phyloP scores from a whole-genome alignment of 2,329 filamentous ascomycete genomes.

The Fusarium algeriense region DNA sequence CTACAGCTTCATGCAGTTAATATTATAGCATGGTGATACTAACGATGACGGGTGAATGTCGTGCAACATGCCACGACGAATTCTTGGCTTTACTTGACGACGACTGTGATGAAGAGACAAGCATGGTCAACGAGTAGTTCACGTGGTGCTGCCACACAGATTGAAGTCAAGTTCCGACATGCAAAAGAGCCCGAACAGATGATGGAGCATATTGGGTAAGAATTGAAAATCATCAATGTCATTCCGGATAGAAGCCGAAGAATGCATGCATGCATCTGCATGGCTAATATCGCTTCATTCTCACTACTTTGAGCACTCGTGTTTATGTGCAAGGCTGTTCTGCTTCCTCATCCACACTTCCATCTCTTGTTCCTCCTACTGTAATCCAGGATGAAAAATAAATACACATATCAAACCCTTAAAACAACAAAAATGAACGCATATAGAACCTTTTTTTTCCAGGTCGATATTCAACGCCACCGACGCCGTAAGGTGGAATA shows the following conservation, averaged over 20 bases:
- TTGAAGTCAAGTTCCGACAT: neutral
- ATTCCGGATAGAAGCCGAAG: neutral
- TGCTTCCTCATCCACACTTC: neutral
- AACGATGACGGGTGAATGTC: neutral
- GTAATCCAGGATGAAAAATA: neutral
- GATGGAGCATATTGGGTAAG: neutral
- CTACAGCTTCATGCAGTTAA: neutral
- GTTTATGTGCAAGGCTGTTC: constrained; percentile 7
- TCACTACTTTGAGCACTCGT: constrained; percentile 2
- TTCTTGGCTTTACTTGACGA: neutral
- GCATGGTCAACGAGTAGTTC: neutral
- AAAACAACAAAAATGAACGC: constrained; percentile 19
- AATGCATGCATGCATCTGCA: constrained; percentile 6
- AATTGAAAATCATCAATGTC: neutral
- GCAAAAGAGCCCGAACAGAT: neutral
- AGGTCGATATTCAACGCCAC: constrained; percentile 40
- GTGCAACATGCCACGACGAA: neutral
- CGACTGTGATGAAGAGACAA: neutral
- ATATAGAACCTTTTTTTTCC: constrained; percentile 28
- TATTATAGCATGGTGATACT: neutral
- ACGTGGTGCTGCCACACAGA: neutral
- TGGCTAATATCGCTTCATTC: neutral
- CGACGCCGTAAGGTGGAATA: constrained; percentile 40
- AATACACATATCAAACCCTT: constrained; percentile 1
- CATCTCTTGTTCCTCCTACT: neutral